A percentile compares a stretch with the other conserved stretches of the same genome.
Evolutionary conservation across 768 basidiomycete species (phyloP).

Genomic region (Multifurca ochricompacta): DNA sequence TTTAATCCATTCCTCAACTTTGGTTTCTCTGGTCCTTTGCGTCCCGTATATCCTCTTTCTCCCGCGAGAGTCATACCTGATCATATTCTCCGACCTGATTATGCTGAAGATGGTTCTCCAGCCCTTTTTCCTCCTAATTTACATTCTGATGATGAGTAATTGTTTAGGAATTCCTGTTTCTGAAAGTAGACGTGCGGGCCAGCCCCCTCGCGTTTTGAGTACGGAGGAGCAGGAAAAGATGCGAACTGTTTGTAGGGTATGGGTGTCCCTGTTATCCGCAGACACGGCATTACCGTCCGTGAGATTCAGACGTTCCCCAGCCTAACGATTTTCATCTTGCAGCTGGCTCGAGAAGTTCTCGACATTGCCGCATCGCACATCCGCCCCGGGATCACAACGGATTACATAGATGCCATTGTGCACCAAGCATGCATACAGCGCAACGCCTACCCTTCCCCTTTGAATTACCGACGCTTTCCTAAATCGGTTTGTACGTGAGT

Average conservation of each 20-base stretch:
- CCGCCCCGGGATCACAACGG: constrained; percentile 89
- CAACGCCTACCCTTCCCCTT: constrained; percentile 87
- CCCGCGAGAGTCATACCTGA: constrained; percentile 67
- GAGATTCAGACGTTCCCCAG: constrained; percentile 7
- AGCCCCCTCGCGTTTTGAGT: constrained; percentile 57
- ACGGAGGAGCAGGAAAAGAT: constrained; percentile 82
- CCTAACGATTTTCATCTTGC: constrained; percentile 4
- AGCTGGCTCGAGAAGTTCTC: constrained; percentile 90
- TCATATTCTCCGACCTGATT: constrained; percentile 84
- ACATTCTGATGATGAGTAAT: constrained; percentile 17
- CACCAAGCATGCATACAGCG: constrained; percentile 88
- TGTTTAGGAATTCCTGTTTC: constrained; percentile 48
- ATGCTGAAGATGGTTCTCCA: constrained; percentile 59
- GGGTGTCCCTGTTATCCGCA: not conserved
- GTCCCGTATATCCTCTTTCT: constrained; percentile 86
- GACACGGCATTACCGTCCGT: not conserved
- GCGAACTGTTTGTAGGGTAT: constrained; percentile 77
- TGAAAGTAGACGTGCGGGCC: constrained; percentile 50
- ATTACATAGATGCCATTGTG: constrained; percentile 89
- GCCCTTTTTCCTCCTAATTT: not conserved
- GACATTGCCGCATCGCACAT: constrained; percentile 84
- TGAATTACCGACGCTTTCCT: constrained; percentile 86
- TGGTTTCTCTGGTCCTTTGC: constrained; percentile 68
- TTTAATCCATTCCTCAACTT: constrained; percentile 76
- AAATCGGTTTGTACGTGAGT: constrained; percentile 96